A percentile compares a stretch with the other conserved stretches of the same genome.
Evolutionary conservation across 1,284 basidiomycete genomes (phyloP).

Genomic region (Moesziomyces sp.): DNA sequence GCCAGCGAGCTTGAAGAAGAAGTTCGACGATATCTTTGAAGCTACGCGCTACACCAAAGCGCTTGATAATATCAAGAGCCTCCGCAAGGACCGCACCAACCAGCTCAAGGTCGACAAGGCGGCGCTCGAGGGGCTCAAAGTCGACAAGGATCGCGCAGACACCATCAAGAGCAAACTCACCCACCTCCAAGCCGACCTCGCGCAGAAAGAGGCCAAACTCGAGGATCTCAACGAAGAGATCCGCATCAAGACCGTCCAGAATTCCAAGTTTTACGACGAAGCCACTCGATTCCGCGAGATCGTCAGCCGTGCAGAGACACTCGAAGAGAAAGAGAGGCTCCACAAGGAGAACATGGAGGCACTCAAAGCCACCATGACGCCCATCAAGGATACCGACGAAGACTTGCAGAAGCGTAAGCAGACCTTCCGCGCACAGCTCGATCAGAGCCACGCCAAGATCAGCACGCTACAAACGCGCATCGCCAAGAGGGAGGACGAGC

Average conservation of each 20-base stretch:
- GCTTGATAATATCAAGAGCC: conserved; percentile 85
- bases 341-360: conserved; percentile 76
- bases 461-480: conserved; percentile 71
- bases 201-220: conserved; percentile 53
- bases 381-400: conserved; percentile 80
- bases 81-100: conserved; percentile 81
- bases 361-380: conserved; percentile 72
- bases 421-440: conserved; percentile 79
- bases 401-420: conserved; percentile 77
- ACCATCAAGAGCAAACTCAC: conserved; percentile 67
- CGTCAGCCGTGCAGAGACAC: conserved; percentile 78
- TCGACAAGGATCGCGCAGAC: conserved; percentile 87
- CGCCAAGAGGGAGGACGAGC: conserved; percentile 74
- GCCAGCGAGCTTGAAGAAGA: conserved; percentile 91
- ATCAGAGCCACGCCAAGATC: conserved; percentile 72
- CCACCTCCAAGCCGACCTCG: conserved; percentile 46
- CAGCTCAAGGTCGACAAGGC: conserved; percentile 95
- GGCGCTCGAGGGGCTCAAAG: conserved; percentile 80
- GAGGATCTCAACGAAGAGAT: conserved; percentile 57
- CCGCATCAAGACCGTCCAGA: conserved; percentile 75
- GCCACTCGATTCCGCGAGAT: conserved; percentile 86
- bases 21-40: conserved; percentile 99
- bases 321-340: conserved; percentile 77
- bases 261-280: conserved; percentile 83
- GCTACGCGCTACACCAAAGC: conserved; percentile 90